These are phyloP conservation scores for Cytidiella melzeri DNA, from an alignment of 768 basidiomycete species.

Conservation along the genomic window DNA sequence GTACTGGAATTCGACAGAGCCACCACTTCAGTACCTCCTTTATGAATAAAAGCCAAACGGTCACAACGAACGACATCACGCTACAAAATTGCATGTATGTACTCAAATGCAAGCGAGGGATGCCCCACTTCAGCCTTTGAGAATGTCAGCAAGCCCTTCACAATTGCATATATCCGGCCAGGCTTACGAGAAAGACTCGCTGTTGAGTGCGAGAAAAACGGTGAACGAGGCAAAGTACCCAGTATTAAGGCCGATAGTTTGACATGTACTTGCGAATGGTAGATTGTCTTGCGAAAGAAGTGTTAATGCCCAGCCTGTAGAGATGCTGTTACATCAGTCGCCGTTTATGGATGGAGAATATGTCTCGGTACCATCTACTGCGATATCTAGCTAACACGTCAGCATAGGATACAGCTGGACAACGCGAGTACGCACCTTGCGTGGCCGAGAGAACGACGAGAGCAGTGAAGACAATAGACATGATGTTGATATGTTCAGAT, in stretches of 20 bases:
- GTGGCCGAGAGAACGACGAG: conserved; percentile 96
- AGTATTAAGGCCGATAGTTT: conserved; percentile 94
- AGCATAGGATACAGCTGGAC: conserved; percentile 10
- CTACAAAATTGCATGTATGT: conserved; percentile 88
- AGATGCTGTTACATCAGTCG: not conserved
- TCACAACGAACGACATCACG: conserved; percentile 74
- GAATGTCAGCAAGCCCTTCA: conserved; percentile 4
- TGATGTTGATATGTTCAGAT: conserved; percentile 63
- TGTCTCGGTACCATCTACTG: conserved; percentile 74
- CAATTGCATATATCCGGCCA: not conserved
- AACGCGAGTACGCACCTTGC: conserved; percentile 57
- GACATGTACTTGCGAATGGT: conserved; percentile 96
- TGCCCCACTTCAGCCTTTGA: conserved; percentile 65
- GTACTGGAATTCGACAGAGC: not conserved
- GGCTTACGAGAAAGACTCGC: conserved; percentile 79
- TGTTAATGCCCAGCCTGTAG: conserved; percentile 70
- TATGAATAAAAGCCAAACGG: conserved; percentile 86
- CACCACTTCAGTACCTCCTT: conserved; percentile 58
- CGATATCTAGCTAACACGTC: conserved; percentile 63
- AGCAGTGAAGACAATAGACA: conserved; percentile 81
- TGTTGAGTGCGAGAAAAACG: conserved; percentile 95
- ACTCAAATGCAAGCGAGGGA: conserved; percentile 64
- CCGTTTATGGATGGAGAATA: not conserved
- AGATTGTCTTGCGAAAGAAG: conserved; percentile 88
- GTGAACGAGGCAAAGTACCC: conserved; percentile 97